Conservation (phyloP, 352 stramenopile genomes). For the Pythium pectinolyticum region DNA sequence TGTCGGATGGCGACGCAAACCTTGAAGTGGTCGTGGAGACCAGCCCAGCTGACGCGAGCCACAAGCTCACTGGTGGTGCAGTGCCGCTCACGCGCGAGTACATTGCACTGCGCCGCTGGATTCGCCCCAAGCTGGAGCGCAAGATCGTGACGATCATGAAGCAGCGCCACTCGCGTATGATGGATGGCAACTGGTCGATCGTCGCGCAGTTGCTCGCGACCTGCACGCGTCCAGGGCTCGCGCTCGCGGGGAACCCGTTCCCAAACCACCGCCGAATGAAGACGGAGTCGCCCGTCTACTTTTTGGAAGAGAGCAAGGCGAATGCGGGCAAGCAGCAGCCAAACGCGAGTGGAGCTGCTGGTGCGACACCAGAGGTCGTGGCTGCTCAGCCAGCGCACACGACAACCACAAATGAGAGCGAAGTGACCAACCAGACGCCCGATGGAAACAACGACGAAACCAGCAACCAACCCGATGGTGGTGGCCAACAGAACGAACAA, state of each 20-base stretch:
- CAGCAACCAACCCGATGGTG: too few species aligned
- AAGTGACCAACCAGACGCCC: too few species aligned
- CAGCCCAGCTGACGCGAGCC: background rate
- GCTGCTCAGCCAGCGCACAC: too few species aligned
- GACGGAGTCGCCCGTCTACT: constrained; percentile 40
- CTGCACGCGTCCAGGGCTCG: constrained; percentile 25
- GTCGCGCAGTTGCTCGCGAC: constrained; percentile 17
- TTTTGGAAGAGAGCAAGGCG: constrained; percentile 35
- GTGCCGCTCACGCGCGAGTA: constrained; percentile 43
- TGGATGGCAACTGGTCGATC: constrained; percentile 42
- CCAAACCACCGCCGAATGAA: constrained; percentile 29
- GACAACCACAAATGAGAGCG: too few species aligned
- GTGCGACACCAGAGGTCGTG: too few species aligned
- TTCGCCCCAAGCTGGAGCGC: constrained; percentile 41
- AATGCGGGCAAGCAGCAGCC: constrained; percentile 9
- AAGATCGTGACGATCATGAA: constrained; percentile 47
- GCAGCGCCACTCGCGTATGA: constrained; percentile 44
- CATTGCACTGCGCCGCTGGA: constrained; percentile 46
- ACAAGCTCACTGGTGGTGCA: constrained; percentile 7
- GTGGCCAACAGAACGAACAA: too few species aligned
- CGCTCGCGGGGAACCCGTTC: constrained; percentile 42
- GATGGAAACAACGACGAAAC: too few species aligned
- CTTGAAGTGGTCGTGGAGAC: constrained; percentile 14
- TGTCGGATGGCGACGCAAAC: background rate
- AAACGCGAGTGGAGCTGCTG: too few species aligned